Evolutionary conservation across 2,329 filamentous ascomycete species (phyloP).

Genomic region (Pestalotiopsis sp.): DNA sequence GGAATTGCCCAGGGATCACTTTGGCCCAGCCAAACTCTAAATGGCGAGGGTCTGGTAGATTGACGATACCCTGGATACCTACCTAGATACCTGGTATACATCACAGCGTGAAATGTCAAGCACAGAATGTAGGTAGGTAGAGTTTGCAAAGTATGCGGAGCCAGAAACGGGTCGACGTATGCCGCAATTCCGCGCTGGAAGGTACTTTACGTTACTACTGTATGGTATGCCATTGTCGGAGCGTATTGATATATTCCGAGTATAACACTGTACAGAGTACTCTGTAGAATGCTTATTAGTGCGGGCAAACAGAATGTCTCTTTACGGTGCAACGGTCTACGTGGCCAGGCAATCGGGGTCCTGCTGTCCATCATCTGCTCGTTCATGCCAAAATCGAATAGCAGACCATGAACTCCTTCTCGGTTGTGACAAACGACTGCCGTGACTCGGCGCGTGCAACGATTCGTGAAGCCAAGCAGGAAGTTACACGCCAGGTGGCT

Average conservation of each 20-base stretch:
- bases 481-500: background rate
- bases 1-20: background rate
- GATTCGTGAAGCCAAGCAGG: background rate
- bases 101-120: background rate
- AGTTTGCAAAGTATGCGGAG: background rate
- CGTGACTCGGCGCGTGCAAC: slow-evolving; percentile 5
- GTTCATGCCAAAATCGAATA: no score
- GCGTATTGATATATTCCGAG: background rate
- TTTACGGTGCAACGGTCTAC: background rate
- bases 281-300: background rate
- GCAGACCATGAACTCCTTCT: background rate
- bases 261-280: background rate
- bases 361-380: no score
- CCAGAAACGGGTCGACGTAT: background rate
- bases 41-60: background rate
- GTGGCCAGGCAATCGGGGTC: background rate
- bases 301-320: background rate
- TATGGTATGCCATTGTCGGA: background rate
- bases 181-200: background rate
- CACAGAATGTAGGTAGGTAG: background rate
- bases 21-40: background rate
- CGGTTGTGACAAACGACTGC: background rate
- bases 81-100: background rate
- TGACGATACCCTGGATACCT: no score
- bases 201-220: background rate